These are phyloP conservation scores for Hymenotorrendiella dingleyae DNA, from an alignment of 2,329 filamentous ascomycete genomes.

Conservation along the genomic window DNA sequence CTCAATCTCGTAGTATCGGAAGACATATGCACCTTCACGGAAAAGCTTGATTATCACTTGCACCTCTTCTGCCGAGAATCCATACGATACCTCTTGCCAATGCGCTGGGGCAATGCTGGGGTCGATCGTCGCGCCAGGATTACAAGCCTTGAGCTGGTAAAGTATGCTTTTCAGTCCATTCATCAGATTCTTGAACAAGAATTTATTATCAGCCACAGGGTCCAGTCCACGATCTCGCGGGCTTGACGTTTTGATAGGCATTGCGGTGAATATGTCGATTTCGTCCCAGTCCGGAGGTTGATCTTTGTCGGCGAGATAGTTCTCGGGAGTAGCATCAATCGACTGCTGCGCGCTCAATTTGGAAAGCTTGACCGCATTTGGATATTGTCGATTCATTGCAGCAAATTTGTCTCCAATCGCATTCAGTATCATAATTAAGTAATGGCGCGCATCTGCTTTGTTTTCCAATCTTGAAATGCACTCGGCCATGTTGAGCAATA, in stretches of 20 bases:
- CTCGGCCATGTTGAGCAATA: slow-evolving; percentile 96
- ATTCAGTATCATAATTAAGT: slow-evolving; percentile 94
- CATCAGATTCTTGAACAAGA: slow-evolving; percentile 93
- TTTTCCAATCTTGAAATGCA: slow-evolving; percentile 91
- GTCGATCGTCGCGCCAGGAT: slow-evolving; percentile 68
- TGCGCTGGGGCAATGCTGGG: slow-evolving; percentile 73
- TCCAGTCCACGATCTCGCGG: slow-evolving; percentile 83
- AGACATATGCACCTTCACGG: slow-evolving; percentile 91
- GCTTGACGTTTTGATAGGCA: slow-evolving; percentile 92
- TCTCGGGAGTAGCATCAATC: slow-evolving; percentile 61
- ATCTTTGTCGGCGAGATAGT: slow-evolving; percentile 78
- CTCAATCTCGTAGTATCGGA: slow-evolving; percentile 93
- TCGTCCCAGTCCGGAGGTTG: slow-evolving; percentile 90
- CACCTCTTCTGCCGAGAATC: slow-evolving; percentile 95
- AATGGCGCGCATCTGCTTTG: slow-evolving; percentile 90
- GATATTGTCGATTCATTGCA: slow-evolving; percentile 93
- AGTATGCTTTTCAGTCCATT: slow-evolving; percentile 95
- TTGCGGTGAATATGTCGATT: slow-evolving; percentile 93
- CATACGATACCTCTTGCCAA: slow-evolving; percentile 93
- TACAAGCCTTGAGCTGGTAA: slow-evolving; percentile 88
- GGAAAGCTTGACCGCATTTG: slow-evolving; percentile 90
- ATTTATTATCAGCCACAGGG: slow-evolving; percentile 94
- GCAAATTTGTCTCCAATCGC: slow-evolving; percentile 98
- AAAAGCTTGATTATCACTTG: slow-evolving; percentile 96
- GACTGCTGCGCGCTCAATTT: slow-evolving; percentile 65